A percentile compares a stretch with the other conserved stretches of the same genome.
phyloP scores from a whole-genome alignment of 768 basidiomycete genomes.

The Lactarius hengduanensis region DNA sequence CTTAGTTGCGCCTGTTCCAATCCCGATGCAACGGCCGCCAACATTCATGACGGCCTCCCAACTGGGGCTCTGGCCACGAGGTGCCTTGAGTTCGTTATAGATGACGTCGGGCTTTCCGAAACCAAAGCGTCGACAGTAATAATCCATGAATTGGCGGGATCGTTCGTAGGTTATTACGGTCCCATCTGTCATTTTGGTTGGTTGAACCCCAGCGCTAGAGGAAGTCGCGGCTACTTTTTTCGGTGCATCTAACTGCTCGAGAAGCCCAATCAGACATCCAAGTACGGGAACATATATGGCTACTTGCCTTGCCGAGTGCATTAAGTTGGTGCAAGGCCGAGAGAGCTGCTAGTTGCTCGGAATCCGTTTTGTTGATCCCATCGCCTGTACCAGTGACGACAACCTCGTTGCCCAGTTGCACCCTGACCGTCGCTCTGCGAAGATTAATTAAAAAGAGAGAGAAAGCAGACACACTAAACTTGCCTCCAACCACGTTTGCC shows the following conservation, averaged over 20 bases:
- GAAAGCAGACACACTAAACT: conserved; percentile 19
- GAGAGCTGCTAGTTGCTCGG: conserved; percentile 73
- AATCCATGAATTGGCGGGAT: conserved; percentile 91
- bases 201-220: conserved; percentile 26
- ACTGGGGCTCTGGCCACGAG: conserved; percentile 25
- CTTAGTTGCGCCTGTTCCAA: conserved; percentile 68
- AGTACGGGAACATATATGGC: conserved; percentile 24
- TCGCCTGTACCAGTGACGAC: conserved; percentile 64
- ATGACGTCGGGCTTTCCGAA: conserved; percentile 74
- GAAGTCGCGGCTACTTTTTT: conserved; percentile 10
- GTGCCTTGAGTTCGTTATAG: conserved; percentile 42
- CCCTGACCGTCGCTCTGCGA: conserved; percentile 23
- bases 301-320: conserved; percentile 57
- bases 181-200: conserved; percentile 49
- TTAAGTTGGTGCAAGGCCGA: conserved; percentile 73
- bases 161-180: conserved; percentile 62
- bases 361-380: conserved; percentile 53
- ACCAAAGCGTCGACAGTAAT: conserved; percentile 78
- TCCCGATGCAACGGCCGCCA: conserved; percentile 75
- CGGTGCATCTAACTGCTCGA: conserved; percentile 11
- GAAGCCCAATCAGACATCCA: background rate
- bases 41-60: conserved; percentile 83
- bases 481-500: conserved; percentile 48
- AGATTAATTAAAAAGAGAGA: conserved; percentile 5
- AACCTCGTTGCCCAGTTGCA: conserved; percentile 30